Conservation (phyloP, 164 flowering plant species). For the Aristolochia californica region DNA sequence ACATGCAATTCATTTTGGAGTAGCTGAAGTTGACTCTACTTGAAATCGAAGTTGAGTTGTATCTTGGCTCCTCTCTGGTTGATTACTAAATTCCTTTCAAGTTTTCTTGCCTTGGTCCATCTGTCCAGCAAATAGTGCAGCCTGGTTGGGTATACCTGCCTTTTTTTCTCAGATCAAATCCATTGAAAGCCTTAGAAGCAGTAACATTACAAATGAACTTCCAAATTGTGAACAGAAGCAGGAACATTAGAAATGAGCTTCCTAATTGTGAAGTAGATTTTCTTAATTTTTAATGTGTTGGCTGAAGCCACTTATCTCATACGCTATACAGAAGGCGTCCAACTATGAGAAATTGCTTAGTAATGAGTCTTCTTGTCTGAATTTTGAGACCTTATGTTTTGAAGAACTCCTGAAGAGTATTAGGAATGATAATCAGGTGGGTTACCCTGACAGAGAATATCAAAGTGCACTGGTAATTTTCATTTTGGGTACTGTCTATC, state of each 20-base stretch:
- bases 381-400: constrained; percentile 83
- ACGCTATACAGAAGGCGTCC: constrained; percentile 53
- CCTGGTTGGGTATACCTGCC: too few species aligned
- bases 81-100: too few species aligned
- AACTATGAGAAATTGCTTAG: constrained; percentile 38
- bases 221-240: too few species aligned
- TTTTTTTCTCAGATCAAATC: too few species aligned
- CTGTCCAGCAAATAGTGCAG: too few species aligned
- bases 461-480: constrained; percentile 47
- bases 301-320: constrained; percentile 70
- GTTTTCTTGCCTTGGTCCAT: too few species aligned
- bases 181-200: too few species aligned
- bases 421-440: constrained; percentile 21
- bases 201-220: too few species aligned
- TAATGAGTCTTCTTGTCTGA: constrained; percentile 52
- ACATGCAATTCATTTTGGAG: too few species aligned
- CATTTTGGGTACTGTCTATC: constrained; percentile 54
- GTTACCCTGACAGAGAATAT: constrained; percentile 15
- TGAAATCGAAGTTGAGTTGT: too few species aligned
- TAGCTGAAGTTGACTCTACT: too few species aligned
- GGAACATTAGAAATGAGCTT: not conserved
- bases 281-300: constrained; percentile 45
- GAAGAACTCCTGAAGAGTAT: constrained; percentile 49
- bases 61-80: too few species aligned
- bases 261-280: constrained; percentile 76